phyloP scores from a whole-genome alignment of 2,329 filamentous ascomycete species.

The Cercospora janseana region DNA sequence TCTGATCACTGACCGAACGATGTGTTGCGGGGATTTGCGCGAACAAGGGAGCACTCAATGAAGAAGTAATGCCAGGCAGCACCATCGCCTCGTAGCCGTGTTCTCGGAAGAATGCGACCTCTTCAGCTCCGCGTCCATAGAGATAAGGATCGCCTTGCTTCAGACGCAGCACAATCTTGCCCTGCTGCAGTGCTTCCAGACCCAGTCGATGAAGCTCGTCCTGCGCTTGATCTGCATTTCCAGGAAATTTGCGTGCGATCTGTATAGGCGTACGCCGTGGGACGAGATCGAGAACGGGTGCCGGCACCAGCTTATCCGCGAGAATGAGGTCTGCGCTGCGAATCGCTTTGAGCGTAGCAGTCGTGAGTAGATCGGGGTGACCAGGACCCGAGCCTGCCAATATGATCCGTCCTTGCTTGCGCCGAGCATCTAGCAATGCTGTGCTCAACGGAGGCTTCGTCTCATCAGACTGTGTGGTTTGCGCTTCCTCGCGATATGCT shows the following conservation, averaged over 20 bases:
- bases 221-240: slow-evolving; percentile 91
- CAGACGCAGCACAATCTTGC: slow-evolving; percentile 78
- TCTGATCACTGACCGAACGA: slow-evolving; percentile 83
- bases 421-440: slow-evolving; percentile 33
- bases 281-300: slow-evolving; percentile 81
- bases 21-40: slow-evolving; percentile 86
- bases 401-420: slow-evolving; percentile 67
- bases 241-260: slow-evolving; percentile 96
- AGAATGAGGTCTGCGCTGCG: slow-evolving; percentile 73
- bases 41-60: slow-evolving; percentile 82
- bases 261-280: slow-evolving; percentile 84
- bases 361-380: slow-evolving; percentile 86
- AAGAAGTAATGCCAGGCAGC: slow-evolving; percentile 85
- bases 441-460: slow-evolving; percentile 33
- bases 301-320: slow-evolving; percentile 81
- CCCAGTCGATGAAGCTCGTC: slow-evolving; percentile 81
- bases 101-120: slow-evolving; percentile 76
- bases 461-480: slow-evolving; percentile 31
- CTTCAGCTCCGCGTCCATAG: slow-evolving; percentile 91
- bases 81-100: slow-evolving; percentile 68
- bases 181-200: slow-evolving; percentile 64
- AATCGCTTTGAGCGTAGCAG: slow-evolving; percentile 75
- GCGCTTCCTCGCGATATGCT: slow-evolving; percentile 59
- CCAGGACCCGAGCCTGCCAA: slow-evolving; percentile 91
- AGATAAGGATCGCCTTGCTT: slow-evolving; percentile 98